Conservation (phyloP, 345 rosid species). For the Eucalyptus caleyi region DNA sequence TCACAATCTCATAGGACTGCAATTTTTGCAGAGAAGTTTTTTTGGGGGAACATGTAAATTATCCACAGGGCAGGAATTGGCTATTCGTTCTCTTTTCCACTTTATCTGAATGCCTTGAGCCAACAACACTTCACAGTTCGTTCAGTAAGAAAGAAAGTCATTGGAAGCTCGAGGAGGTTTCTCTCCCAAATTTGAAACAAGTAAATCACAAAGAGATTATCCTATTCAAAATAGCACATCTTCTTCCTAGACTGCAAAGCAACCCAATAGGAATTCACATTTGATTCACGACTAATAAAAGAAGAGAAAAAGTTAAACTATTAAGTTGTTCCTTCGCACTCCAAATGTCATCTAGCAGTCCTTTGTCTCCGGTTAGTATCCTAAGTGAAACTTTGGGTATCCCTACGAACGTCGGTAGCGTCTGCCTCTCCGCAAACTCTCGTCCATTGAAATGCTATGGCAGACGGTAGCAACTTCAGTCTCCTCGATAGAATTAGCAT, state of each 20-base stretch:
- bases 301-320: not conserved
- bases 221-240: not conserved
- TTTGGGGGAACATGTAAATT: too few species aligned
- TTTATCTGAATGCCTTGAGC: too few species aligned
- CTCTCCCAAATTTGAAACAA: not conserved
- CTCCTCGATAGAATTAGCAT: not conserved
- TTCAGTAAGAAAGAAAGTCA: too few species aligned
- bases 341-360: too few species aligned
- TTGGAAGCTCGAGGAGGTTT: not conserved
- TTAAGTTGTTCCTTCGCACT: not conserved
- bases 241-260: not conserved
- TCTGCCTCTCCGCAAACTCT: not conserved
- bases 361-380: not conserved
- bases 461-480: not conserved
- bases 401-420: not conserved
- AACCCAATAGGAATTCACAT: not conserved
- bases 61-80: too few species aligned
- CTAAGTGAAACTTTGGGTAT: accelerated
- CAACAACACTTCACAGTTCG: too few species aligned
- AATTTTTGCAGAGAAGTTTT: too few species aligned
- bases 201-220: not conserved
- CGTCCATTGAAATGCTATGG: not conserved
- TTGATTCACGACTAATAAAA: not conserved
- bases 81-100: too few species aligned
- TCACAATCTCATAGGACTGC: too few species aligned